Base-by-base conservation (phyloP, 2,329 filamentous ascomycete species). In the Aureobasidium pullulans region DNA sequence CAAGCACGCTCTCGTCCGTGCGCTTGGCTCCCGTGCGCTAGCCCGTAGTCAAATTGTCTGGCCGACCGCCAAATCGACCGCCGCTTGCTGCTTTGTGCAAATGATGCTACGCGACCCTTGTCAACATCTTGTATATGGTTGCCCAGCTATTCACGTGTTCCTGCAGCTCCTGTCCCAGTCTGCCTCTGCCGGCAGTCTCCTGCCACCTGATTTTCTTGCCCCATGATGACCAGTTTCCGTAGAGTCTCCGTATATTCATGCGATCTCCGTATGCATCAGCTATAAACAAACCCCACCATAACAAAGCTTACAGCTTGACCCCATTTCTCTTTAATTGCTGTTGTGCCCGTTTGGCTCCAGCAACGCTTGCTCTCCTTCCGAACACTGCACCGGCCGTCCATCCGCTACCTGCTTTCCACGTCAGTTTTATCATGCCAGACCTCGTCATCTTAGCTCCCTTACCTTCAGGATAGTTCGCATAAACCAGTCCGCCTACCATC, bases 401-500 rank as follows among this genome's bases (percentile, higher is more conserved):
- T 0, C 83, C 84, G 65, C 80, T 84, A 0, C 84, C 52, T 57
- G 42, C 42, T 44, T 32, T 11, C 37, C 31, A 46, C 31, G 28
- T 46, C 46, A 43, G 50, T 29, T 57, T 8, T 29, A 10, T 28
- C 42, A 15, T 19, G 5, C 42, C 42, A 48, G 4, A 29, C 36
- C 28, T 57, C 37, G 37, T 43, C 40, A 34, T 39, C 40, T 36
- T 23, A 13, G 11, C 23, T 37, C 43, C 15, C 40, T 57, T 37
- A 57, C 52, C 84, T 4, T 84, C 84, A 0, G 83, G 83, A 64
- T 86, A 86, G 63, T 86, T 86, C 11, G 77, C 75, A 66, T 82
- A 84, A 64, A 86, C 86, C 19, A 87, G 66, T 0, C 83, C 84
- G 1, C 85, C 85, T 1, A 88, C 66, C 81, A 88, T 86, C 70